Evolutionary conservation across 2,329 filamentous ascomycete species (phyloP).

Genomic region (Rutstroemia sydowiana): DNA sequence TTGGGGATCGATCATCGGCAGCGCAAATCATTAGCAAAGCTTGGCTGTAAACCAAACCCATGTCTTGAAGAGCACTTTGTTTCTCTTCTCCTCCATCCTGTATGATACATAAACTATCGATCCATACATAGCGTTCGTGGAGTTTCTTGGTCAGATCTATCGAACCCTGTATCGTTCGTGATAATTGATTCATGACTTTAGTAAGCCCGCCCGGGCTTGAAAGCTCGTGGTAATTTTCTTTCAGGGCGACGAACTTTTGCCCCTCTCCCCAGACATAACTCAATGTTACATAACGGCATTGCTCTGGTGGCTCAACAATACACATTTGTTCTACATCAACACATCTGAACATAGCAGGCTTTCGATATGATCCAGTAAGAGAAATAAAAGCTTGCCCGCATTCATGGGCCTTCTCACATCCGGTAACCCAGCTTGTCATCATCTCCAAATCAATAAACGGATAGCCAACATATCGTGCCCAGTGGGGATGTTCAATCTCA

Average conservation of each 20-base stretch:
- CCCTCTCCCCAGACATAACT: background rate
- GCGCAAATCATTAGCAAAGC: constrained; percentile 4
- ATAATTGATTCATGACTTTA: background rate
- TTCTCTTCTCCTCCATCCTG: constrained; percentile 4
- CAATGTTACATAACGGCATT: background rate
- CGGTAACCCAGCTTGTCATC: background rate
- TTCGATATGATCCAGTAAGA: background rate
- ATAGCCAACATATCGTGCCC: background rate
- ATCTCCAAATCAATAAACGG: background rate
- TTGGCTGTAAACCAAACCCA: constrained; percentile 4
- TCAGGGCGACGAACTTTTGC: background rate
- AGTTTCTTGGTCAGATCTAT: background rate
- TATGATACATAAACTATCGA: constrained; percentile 8
- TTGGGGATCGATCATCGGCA: background rate
- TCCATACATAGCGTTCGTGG: constrained; percentile 1
- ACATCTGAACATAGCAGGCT: background rate
- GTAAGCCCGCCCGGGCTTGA: background rate
- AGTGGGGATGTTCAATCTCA: background rate
- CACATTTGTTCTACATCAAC: constrained; percentile 1
- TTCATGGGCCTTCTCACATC: background rate
- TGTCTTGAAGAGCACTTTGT: background rate
- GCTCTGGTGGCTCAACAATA: background rate
- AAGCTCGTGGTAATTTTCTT: background rate
- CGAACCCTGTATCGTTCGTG: background rate
- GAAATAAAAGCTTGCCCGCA: background rate